These are phyloP conservation scores for Canavalia ensiformis DNA, from an alignment of 306 rosid genomes.

Conservation along the genomic window DNA sequence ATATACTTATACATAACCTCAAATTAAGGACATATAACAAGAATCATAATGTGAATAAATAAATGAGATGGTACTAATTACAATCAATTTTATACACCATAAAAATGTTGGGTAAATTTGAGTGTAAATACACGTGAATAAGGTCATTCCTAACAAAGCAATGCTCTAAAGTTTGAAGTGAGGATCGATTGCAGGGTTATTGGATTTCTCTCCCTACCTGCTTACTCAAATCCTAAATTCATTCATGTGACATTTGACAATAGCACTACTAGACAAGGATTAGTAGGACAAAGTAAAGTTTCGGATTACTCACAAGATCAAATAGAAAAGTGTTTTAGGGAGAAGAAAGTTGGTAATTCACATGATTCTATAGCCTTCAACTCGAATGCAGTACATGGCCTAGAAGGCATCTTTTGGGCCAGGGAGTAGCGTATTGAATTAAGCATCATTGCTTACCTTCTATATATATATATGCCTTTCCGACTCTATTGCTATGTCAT, in stretches of 20 bases:
- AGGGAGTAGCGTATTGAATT: not conserved
- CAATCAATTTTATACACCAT: not conserved
- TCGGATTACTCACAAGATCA: slow-evolving; percentile 40
- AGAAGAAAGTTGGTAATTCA: not conserved
- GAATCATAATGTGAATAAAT: not conserved
- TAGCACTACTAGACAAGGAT: slow-evolving; percentile 32
- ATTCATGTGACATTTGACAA: slow-evolving; percentile 51
- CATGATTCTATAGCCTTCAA: slow-evolving; percentile 15
- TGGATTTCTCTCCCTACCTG: not conserved
- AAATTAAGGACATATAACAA: not conserved
- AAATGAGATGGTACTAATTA: not conserved
- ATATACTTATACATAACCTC: not conserved
- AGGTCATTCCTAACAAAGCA: not conserved
- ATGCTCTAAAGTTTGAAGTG: not conserved
- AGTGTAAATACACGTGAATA: not conserved
- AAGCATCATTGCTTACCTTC: slow-evolving; percentile 25
- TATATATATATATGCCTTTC: not conserved
- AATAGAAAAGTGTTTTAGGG: not conserved
- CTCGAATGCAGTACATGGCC: not conserved
- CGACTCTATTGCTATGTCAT: not conserved
- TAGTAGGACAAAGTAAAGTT: slow-evolving; percentile 3
- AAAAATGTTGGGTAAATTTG: not conserved
- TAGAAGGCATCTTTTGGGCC: not conserved
- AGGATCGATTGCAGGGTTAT: not conserved
- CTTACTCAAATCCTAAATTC: slow-evolving; percentile 10